Evolutionary conservation across 208 protist species (phyloP), one percentile per base, ranked within the genome.

Genomic region (Trypanosoma vivax): DNA sequence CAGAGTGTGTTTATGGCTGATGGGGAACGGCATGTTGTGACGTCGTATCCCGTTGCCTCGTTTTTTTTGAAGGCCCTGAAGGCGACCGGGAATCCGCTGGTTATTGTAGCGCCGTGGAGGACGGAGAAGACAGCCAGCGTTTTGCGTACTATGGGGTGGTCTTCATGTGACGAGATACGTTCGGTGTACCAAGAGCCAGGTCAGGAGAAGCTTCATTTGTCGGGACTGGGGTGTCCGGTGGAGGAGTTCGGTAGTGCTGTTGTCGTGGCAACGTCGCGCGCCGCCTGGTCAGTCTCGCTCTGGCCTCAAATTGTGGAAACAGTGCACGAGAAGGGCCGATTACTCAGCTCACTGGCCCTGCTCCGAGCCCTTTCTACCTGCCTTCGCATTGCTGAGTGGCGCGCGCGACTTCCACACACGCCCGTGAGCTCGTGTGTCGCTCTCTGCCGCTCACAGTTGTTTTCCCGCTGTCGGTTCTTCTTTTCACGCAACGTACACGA

Each of bases 1-100:
- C 71, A 70, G 33, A 58, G 62, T 11, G 33, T 63, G 13, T 30
- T 58, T 0, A 5, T 51, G 3, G 40, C 67, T 3, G 57, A 70
- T 11, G 69, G 60, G 3, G 63, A 64, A 5, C 45, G 50, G 11
- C 13, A 64, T 3, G 28, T 60, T 5, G 45, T 79, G 30, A 85
- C 72, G 2, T 60, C 66, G 5, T 85, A 75, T 40, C 80, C 85
- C 0, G 65, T 69, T 19, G 80, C 78, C 0, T 59, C 60, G 6
- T 52, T 92, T 3, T 84, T 92, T 42, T 50, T 92, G 14, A 61
- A 84, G 51, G 75, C 80, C 0, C 65, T 92, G 6, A 65, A 70
- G 34, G 72, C 65, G 9, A 73, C 75, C 9, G 74, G 74, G 23
- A 76, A 76, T 56, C 46, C 58, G 0, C 63, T 92, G 3, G 56